Percentiles rank a stretch among this genome's conserved stretches.
Conservation (phyloP, 2,329 filamentous ascomycete species). For the Trichoderma sp. region DNA sequence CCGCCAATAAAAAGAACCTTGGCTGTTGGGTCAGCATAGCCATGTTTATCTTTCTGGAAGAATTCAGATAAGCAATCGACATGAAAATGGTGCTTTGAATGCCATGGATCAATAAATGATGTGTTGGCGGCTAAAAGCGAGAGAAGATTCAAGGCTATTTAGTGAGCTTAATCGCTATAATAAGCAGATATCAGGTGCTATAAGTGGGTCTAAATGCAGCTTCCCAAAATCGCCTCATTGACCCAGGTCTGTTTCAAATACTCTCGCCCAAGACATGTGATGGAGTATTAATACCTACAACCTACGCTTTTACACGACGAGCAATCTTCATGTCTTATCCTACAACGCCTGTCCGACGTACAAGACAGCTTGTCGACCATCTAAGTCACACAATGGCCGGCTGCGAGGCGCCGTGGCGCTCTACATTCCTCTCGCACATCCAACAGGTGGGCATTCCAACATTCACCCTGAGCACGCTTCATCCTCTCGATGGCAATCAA, state of each 20-base stretch:
- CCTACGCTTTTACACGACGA: not conserved
- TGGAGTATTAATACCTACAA: too few species aligned
- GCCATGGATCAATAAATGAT: too few species aligned
- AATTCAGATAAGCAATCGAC: not conserved
- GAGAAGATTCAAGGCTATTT: not conserved
- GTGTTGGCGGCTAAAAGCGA: too few species aligned
- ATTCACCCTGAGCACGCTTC: slow-evolving; percentile 52
- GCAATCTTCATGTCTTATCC: slow-evolving; percentile 22
- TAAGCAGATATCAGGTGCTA: not conserved
- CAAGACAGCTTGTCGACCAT: slow-evolving; percentile 29
- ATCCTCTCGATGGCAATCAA: slow-evolving; percentile 40
- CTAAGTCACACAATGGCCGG: slow-evolving; percentile 30
- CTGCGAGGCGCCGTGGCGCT: slow-evolving; percentile 52
- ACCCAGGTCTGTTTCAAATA: not conserved
- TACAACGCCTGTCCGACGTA: slow-evolving; percentile 25
- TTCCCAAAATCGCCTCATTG: not conserved
- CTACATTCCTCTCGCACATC: slow-evolving; percentile 50
- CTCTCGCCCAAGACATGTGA: not conserved
- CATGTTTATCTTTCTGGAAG: not conserved
- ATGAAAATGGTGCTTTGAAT: not conserved
- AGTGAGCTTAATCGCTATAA: not conserved
- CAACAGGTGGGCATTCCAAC: slow-evolving; percentile 45
- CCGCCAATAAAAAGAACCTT: not conserved
- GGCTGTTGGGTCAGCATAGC: not conserved
- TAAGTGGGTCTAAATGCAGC: not conserved